Conservation (phyloP, 371 early-diverging fungal genomes). For the Mortierella sp. region DNA sequence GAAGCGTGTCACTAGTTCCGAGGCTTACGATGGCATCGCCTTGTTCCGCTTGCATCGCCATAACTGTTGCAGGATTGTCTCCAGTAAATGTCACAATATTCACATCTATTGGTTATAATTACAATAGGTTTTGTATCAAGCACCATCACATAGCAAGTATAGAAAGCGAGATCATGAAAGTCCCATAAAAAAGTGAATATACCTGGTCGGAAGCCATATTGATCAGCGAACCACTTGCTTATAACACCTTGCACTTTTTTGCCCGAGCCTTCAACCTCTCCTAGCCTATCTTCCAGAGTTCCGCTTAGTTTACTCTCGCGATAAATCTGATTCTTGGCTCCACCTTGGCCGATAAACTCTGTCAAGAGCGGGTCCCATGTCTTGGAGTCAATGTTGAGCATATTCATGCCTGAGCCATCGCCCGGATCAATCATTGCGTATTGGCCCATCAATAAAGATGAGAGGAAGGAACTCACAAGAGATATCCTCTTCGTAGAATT, state of each 20-base stretch:
- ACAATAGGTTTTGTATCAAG: not conserved
- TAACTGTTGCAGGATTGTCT: slow-evolving; percentile 85
- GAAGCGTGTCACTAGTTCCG: slow-evolving; percentile 86
- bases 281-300: slow-evolving; percentile 45
- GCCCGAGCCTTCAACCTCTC: slow-evolving; percentile 50
- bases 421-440: slow-evolving; percentile 77
- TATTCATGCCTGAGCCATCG: slow-evolving; percentile 89
- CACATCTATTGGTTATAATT: slow-evolving; percentile 59
- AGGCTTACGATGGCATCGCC: slow-evolving; percentile 79
- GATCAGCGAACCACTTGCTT: slow-evolving; percentile 54
- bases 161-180: not conserved
- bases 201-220: slow-evolving; percentile 67
- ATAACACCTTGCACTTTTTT: slow-evolving; percentile 45
- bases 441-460: slow-evolving; percentile 74
- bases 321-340: not conserved
- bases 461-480: slow-evolving; percentile 80
- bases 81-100: slow-evolving; percentile 80
- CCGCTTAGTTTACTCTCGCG: not conserved
- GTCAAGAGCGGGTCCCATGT: slow-evolving; percentile 64
- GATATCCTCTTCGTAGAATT: slow-evolving; percentile 67
- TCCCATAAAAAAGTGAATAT: slow-evolving; percentile 9
- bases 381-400: slow-evolving; percentile 74
- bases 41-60: slow-evolving; percentile 69
- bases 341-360: slow-evolving; percentile 32
- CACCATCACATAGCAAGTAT: not conserved